Conservation (phyloP, 139 green algal genomes). For the Chlorokybus atmophyticus region DNA sequence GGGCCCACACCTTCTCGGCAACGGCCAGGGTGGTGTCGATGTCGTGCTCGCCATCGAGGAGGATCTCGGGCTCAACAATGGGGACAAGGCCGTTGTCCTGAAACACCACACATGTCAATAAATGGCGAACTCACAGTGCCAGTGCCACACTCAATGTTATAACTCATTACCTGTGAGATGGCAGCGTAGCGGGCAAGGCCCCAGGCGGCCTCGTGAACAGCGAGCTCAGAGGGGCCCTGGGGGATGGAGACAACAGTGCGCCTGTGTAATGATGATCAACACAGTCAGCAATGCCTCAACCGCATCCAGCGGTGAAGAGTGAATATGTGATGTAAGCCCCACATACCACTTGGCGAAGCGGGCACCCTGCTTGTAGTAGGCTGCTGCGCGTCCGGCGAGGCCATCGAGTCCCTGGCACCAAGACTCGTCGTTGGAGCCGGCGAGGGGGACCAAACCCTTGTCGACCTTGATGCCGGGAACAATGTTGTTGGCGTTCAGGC, state of each 20-base stretch:
- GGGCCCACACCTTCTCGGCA: slow-evolving; percentile 78
- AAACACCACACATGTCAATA: not conserved
- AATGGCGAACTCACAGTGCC: no score
- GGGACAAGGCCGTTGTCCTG: slow-evolving; percentile 74
- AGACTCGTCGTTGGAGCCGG: slow-evolving; percentile 83
- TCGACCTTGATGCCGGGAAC: slow-evolving; percentile 86
- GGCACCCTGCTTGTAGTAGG: slow-evolving; percentile 97
- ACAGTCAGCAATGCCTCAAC: not conserved
- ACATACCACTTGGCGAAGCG: slow-evolving; percentile 91
- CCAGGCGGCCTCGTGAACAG: slow-evolving; percentile 80
- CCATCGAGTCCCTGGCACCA: slow-evolving; percentile 92
- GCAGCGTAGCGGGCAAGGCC: slow-evolving; percentile 93
- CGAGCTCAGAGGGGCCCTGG: slow-evolving; percentile 55
- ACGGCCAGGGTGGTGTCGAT: slow-evolving; percentile 63
- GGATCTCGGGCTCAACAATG: slow-evolving; percentile 98
- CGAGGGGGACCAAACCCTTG: slow-evolving; percentile 79
- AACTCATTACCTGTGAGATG: slow-evolving; percentile 60
- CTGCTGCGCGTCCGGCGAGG: slow-evolving; percentile 69
- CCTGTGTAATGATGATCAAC: slow-evolving; percentile 5
- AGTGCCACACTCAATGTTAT: no score
- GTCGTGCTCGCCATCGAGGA: slow-evolving; percentile 83
- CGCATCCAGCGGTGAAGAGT: not conserved
- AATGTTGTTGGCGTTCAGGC: slow-evolving; percentile 65
- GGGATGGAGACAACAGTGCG: slow-evolving; percentile 83
- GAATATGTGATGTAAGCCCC: slow-evolving; percentile 2